Evolutionary conservation across 805 yeast species (phyloP).

Genomic region (Jamesozyma hellenica): DNA sequence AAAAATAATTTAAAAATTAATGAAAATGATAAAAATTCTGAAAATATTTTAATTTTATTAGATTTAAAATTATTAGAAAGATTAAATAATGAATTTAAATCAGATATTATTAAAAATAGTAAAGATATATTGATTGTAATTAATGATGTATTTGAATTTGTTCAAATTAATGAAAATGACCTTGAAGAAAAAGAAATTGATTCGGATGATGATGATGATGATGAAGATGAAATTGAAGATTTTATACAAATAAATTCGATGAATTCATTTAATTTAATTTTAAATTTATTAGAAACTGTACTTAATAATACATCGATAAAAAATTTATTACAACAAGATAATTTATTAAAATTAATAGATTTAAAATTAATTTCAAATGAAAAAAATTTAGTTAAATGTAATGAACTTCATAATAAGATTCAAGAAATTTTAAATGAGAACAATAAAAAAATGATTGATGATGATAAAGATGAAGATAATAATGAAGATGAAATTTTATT

Average conservation of each 20-base stretch:
- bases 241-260: conserved; percentile 3
- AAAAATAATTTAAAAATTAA: not conserved
- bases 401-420: not conserved
- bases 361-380: conserved; percentile 9
- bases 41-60: conserved; percentile 46
- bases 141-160: conserved; percentile 31
- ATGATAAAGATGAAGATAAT: not conserved
- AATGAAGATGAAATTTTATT: conserved; percentile 24
- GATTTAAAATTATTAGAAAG: conserved; percentile 58
- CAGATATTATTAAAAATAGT: conserved; percentile 37
- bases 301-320: conserved; percentile 23
- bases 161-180: conserved; percentile 18
- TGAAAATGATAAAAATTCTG: conserved; percentile 11
- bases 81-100: conserved; percentile 48
- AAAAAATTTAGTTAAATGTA: not conserved
- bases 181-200: conserved; percentile 20
- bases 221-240: conserved; percentile 15
- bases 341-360: conserved; percentile 26
- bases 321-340: conserved; percentile 11
- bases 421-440: not conserved
- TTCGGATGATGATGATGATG: conserved; percentile 24
- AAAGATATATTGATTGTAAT: conserved; percentile 45
- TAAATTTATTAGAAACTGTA: conserved; percentile 33
- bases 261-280: conserved; percentile 24
- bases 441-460: not conserved